These are phyloP conservation scores for Phaeotremella fagi DNA, from an alignment of 768 basidiomycete species.

Conservation along the genomic window DNA sequence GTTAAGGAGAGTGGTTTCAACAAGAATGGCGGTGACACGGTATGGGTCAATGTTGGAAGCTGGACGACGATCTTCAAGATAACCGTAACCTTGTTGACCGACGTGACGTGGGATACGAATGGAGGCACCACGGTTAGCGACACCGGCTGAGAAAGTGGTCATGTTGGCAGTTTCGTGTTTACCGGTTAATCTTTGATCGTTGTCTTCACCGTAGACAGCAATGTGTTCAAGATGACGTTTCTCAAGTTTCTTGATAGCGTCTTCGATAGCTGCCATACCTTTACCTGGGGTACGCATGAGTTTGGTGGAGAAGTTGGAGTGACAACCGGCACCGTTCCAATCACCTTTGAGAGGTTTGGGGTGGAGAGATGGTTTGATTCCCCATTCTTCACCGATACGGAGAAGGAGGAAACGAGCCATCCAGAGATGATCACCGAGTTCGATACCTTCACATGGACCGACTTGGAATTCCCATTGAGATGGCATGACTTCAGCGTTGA, in stretches of 20 bases:
- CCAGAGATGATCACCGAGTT: conserved; percentile 99
- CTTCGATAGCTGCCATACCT: conserved; percentile 87
- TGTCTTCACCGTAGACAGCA: conserved; percentile 96
- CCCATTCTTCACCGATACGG: conserved; percentile 97
- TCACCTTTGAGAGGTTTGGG: conserved; percentile 94
- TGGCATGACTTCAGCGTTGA: conserved; percentile 99
- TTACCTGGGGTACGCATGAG: conserved; percentile 82
- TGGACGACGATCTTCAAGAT: conserved; percentile 93
- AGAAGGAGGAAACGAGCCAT: conserved; percentile 95
- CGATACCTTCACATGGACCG: conserved; percentile 94
- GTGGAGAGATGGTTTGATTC: conserved; percentile 96
- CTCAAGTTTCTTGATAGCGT: conserved; percentile 85
- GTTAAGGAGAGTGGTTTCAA: conserved; percentile 65
- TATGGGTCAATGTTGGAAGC: conserved; percentile 99
- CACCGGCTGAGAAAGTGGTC: conserved; percentile 81
- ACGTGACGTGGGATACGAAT: conserved; percentile 78
- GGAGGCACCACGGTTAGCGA: conserved; percentile 95
- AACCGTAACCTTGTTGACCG: conserved; percentile 84
- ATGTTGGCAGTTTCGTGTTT: conserved; percentile 98
- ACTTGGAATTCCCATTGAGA: conserved; percentile 99
- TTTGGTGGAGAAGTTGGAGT: conserved; percentile 93
- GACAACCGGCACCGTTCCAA: conserved; percentile 99
- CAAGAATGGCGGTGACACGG: conserved; percentile 65
- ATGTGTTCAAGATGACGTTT: conserved; percentile 92
- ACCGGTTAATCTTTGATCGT: conserved; percentile 91